Evolutionary conservation across 1,284 basidiomycete genomes (phyloP), one percentile per base, ranked within the genome.

Genomic region (Retiboletus fuscus): DNA sequence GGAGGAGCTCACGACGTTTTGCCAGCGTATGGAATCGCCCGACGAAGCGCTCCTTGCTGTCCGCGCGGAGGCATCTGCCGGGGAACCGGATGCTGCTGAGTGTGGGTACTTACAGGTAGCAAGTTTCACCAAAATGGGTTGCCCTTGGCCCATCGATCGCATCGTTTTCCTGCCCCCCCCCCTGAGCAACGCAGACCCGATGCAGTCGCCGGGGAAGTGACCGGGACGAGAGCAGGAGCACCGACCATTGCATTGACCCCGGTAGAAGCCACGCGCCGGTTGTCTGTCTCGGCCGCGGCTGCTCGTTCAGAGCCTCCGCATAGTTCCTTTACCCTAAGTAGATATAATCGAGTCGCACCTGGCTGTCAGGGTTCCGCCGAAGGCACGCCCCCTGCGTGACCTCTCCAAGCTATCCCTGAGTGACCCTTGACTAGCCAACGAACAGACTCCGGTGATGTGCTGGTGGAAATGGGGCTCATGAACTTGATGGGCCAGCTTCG

Each of bases 1-100:
- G 61, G 84, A 88, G 30, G 92, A 94, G 81, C 84, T 93, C 69
- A 77, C 78, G 28, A 82, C 83, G 30, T 82, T 94, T 68, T 86
- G 87, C 64, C 83, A 88, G 44, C 85, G 89, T 57, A 85, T 90
- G 28, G 88, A 89, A 64, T 89, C 90, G 69, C 81, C 90, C 53
- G 90, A 91, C 76, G 89, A 87, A 65, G 86, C 85, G 7, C 76
- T 90, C 15, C 83, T 85, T n/a, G 75, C 78, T 18, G 82, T 83
- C 55, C 82, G 82, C 16, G 79, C 82, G 2, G 84, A 81, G 58
- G 64, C 69, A n/a, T 75, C 74, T 47, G 30, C 77, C 51, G 81
- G 81, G 43, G 79, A 78, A 26, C 78, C 78, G 44, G 84, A 83
- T 65, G 72, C 62, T 5, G 49, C 66, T 26, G 72, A 71, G 43